Base-by-base conservation (phyloP, 768 basidiomycete species). In the Boletellus sp. region DNA sequence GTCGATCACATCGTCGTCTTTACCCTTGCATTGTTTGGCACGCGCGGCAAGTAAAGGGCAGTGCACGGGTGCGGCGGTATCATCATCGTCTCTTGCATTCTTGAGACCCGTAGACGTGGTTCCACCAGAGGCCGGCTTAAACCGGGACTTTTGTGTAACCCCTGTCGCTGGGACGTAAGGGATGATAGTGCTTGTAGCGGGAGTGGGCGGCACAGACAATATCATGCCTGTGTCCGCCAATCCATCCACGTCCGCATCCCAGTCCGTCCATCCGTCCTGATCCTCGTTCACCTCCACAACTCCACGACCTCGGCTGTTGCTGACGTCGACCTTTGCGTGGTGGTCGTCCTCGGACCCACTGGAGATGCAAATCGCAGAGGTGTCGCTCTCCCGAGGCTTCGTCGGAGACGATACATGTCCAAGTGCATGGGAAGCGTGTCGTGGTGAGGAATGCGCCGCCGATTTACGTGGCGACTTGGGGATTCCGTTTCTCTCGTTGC, bases 1-100 rank as follows among this genome's bases (percentile, higher is more conserved):
- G 65, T 75, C 74, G 26, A 75, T 76, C n/a, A 76, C 50, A 22
- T 72, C 67, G 1, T 60, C 36, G 8, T 60, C 46, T 43, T 16
- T 45, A 7, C 13, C 22, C 28, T 50, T 50, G 43, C 24, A 43
- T 39, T 32, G 39, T 40, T 40, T 65, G 16, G 55, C 51, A 10
- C 61, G 64, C 28, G 64, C 61, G 16, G 45, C 49, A 23, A 66
- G 64, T 13, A 65, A 45, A 23, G 64, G 64, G 2, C 11, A 34
- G 17, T 33, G 11, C 19, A 38, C 39, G 10, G 35, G 42, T 9
- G 5, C 37, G 15, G 15, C 16, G 4, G 4, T 26, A 6, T 47
- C 36, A 28, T 37, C 40, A 11, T 16, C 26, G 2, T 32, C 16
- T 15, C 22, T 38, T n/a, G 15, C 7, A 5, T 6, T 31, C 42